Evolutionary conservation across 2,329 filamentous ascomycete species (phyloP).

Genomic region (Scytalidium lignicola): DNA sequence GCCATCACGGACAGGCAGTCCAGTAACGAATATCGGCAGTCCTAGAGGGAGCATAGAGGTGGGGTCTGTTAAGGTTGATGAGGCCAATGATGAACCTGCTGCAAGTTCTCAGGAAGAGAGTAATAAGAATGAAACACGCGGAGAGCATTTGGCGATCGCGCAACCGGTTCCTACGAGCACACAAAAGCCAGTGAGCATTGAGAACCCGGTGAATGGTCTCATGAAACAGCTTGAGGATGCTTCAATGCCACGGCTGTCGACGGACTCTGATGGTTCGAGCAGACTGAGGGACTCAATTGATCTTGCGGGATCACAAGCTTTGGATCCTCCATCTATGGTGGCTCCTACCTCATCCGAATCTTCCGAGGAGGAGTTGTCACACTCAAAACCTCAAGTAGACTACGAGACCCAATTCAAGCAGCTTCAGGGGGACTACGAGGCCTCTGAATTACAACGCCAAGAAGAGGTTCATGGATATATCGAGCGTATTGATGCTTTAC

Average conservation of each 20-base stretch:
- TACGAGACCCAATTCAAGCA: slow-evolving; percentile 35
- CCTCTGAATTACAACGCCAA: slow-evolving; percentile 48
- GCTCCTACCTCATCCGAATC: slow-evolving; percentile 11
- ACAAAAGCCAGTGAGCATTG: slow-evolving; percentile 1
- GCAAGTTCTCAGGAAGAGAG: not conserved
- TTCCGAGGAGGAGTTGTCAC: not conserved
- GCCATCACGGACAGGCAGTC: slow-evolving; percentile 47
- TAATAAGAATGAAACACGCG: not conserved
- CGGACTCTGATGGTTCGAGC: slow-evolving; percentile 21
- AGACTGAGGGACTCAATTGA: slow-evolving; percentile 20
- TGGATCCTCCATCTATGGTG: slow-evolving; percentile 25
- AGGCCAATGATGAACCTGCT: slow-evolving; percentile 10
- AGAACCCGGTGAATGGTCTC: slow-evolving; percentile 7
- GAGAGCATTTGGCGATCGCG: not conserved
- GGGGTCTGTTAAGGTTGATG: slow-evolving; percentile 15
- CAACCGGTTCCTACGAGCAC: not conserved
- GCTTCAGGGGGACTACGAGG: slow-evolving; percentile 25
- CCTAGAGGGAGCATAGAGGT: slow-evolving; percentile 40
- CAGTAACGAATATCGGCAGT: slow-evolving; percentile 38
- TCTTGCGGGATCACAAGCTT: slow-evolving; percentile 13
- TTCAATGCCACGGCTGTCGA: slow-evolving; percentile 17
- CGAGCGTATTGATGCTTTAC: slow-evolving; percentile 86
- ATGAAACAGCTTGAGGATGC: slow-evolving; percentile 13
- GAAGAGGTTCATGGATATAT: slow-evolving; percentile 80
- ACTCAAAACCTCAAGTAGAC: slow-evolving; percentile 22